A percentile compares a stretch with the other conserved stretches of the same genome.
Conservation (phyloP, 139 green algal genomes). For the Pseudopediastrum boryanum region DNA sequence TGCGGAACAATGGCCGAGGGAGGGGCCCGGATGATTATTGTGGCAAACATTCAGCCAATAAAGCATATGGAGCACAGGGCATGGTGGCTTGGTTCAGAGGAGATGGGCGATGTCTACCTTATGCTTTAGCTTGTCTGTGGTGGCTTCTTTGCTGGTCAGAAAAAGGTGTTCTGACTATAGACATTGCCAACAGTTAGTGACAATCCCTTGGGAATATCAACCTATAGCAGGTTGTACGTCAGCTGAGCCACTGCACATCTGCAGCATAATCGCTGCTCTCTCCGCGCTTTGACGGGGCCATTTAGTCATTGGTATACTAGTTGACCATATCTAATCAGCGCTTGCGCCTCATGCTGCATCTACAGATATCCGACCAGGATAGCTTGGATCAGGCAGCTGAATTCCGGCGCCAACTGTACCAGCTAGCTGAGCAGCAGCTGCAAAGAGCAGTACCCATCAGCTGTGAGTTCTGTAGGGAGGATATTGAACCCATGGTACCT, state of each 20-base stretch:
- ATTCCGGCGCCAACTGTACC: slow-evolving; percentile 21
- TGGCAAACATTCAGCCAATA: no score
- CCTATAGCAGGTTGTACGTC: no score
- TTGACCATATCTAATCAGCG: neutral
- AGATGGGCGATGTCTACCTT: neutral
- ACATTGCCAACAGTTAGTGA: no score
- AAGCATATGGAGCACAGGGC: no score
- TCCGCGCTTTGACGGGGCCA: no score
- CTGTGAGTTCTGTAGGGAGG: slow-evolving; percentile 31
- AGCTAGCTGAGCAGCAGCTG: neutral
- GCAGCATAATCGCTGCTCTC: no score
- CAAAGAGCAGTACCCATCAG: slow-evolving; percentile 9
- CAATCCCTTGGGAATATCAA: no score
- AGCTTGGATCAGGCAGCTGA: neutral
- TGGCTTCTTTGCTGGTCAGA: neutral
- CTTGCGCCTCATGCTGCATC: neutral
- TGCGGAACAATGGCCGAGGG: neutral
- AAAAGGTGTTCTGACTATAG: neutral
- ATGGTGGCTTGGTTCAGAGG: neutral
- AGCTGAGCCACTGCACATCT: no score
- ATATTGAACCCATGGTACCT: slow-evolving; percentile 16
- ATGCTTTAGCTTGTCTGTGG: neutral
- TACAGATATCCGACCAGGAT: slow-evolving; percentile 10
- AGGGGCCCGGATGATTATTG: neutral
- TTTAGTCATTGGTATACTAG: neutral